Base-by-base conservation (phyloP, 2,329 filamentous ascomycete species). In the Trichoderma brevicompactum region DNA sequence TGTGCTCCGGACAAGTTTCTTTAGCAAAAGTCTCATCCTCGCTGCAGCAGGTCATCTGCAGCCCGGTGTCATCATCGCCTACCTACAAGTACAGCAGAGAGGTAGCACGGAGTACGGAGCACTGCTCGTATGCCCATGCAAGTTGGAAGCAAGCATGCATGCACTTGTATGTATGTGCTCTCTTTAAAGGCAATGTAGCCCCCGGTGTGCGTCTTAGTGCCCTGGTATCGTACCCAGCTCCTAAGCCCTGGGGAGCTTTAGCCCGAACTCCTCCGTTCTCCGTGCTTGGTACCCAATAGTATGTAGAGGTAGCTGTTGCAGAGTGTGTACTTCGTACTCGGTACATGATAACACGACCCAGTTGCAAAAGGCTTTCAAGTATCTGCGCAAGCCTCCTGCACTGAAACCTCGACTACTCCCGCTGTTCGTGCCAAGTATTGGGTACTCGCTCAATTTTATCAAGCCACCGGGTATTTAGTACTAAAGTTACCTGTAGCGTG, bases 211-310 rank as follows among this genome's bases (percentile, higher is more conserved):
- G 17, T 46, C n/a, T 3, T 46, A 38, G 50, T 53, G 46, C 23
- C 23, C 19, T 32, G 46, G 50, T 32, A 53, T 53, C 50, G 6
- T 49, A 49, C 43, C 56, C 19, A 17, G 34, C 19, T 13, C 36
- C 19, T 40, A 13, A 38, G 28, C 13, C 48, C 55, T 58, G 15
- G n/a, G n/a, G 38, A 49, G 46, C 46, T 9, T 28, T 23, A 49
- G 38, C 49, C 56, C 32, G 34, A 49, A 40, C 43, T 23, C n/a
- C 44, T 50, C 56, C 36, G 56, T 38, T 2, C 48, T 50, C 28
- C 38, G 58, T 17, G 7, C 36, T 63, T 54, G 59, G 59, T 63
- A 63, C 59, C 59, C 59, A 63, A 63, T 63, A 53, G 59, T 17
- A n/a, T n/a, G n/a, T n/a, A 55, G 52, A 40, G 52, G 23, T 38